Base-by-base conservation (phyloP, 192 early-diverging fungal species). In the Entomortierella lignicola region DNA sequence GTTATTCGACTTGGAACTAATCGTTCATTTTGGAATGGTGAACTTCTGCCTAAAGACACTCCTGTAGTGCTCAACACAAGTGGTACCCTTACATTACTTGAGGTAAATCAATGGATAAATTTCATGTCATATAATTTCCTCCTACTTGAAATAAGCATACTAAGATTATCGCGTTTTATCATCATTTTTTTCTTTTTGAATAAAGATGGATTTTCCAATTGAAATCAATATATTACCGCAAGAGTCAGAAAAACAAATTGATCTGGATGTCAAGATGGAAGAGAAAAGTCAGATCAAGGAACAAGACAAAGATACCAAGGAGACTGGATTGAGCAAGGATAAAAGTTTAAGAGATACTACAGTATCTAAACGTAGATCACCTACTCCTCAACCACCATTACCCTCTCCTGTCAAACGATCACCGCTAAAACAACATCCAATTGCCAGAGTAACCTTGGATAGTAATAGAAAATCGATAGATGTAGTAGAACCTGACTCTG, bases 1-100 rank as follows among this genome's bases (percentile, higher is more conserved):
- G 47, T 60, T 51, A 66, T 52, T 17, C 62, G 68, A 32, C 55
- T 57, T 5, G 75, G 75, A 2, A 79, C 56, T n/a, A 79, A 79
- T 32, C 60, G 75, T 25, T 69, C 75, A 1, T 25, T 64, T 10
- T 51, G 69, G 20, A 47, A 79, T 26, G 68, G 67, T 0, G 53
- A 47, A 21, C 53, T 34, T 2, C 67, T 79, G 8, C 30, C 55
- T 4, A 79, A 79, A 43, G 65, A 70, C 10, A 31, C 26, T 0
- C 67, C 63, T 4, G 25, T 63, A 6, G 11, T 11, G 10, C 13
- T 79, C n/a, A 27, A 41, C n/a, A 26, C 60, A 6, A 39, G 37
- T 7, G 62, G 52, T n/a, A 13, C 30, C 11, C 62, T 79, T 32
- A 70, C 75, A 8, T 50, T 79, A 25, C 48, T 79, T 10, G 75